A percentile compares a stretch with the other conserved stretches of the same genome.
Conservation (phyloP, 352 stramenopile species). For the Globisporangium irregulare region DNA sequence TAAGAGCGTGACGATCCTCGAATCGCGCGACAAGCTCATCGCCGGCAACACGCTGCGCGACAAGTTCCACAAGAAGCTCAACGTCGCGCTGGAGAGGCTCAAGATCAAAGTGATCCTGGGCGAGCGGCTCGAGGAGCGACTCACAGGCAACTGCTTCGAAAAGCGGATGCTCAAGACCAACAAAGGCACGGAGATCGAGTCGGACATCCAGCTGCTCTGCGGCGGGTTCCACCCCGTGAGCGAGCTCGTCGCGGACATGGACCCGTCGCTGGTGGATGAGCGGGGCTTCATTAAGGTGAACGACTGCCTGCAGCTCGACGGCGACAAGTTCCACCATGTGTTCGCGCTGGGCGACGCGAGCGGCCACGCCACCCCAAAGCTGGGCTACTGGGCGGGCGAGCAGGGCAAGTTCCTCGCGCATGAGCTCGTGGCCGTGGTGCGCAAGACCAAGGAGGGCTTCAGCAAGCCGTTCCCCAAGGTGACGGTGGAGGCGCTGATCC, state of each 20-base stretch:
- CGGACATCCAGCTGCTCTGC: conserved; percentile 55
- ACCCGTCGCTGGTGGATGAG: conserved; percentile 38
- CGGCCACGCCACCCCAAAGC: conserved; percentile 45
- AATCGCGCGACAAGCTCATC: conserved; percentile 31
- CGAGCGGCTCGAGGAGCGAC: conserved; percentile 42
- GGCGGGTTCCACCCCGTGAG: conserved; percentile 25
- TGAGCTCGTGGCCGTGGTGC: conserved; percentile 29
- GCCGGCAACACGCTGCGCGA: conserved; percentile 32
- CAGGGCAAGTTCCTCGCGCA: conserved; percentile 42
- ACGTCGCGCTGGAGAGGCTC: conserved; percentile 29
- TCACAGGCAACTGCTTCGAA: conserved; percentile 31
- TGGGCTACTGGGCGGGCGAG: conserved; percentile 34
- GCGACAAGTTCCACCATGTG: conserved; percentile 40
- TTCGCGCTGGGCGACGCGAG: conserved; percentile 57
- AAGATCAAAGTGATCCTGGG: conserved; percentile 52
- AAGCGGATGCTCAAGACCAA: conserved; percentile 35
- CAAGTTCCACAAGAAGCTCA: conserved; percentile 44
- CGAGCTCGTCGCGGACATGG: conserved; percentile 31
- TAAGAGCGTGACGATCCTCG: conserved; percentile 56
- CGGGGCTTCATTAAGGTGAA: conserved; percentile 49
- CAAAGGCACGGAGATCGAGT: conserved; percentile 44
- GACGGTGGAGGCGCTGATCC: conserved; percentile 28
- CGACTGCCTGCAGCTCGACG: conserved; percentile 41
- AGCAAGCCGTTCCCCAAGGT: conserved; percentile 30
- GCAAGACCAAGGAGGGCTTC: conserved; percentile 22